Conservation (phyloP, 495 filamentous ascomycete species). For the Daldinia caldariorum region DNA sequence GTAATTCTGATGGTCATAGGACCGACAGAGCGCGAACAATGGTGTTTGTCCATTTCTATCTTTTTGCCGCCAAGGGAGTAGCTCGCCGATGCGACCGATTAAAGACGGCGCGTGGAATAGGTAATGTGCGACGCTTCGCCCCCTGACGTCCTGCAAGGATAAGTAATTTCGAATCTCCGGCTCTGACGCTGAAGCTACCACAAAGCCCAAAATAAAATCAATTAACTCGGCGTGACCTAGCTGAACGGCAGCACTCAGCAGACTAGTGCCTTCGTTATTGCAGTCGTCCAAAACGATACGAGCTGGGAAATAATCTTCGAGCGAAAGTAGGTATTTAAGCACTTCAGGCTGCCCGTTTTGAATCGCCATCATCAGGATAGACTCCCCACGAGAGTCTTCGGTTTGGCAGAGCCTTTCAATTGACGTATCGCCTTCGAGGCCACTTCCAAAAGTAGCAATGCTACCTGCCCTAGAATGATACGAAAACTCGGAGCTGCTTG, state of each 20-base stretch:
- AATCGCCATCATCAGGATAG: conserved; percentile 95
- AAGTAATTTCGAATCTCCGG: conserved; percentile 71
- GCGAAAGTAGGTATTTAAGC: conserved; percentile 78
- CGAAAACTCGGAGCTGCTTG: conserved; percentile 83
- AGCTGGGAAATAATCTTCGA: conserved; percentile 76
- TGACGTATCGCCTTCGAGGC: conserved; percentile 85
- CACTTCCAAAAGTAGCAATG: conserved; percentile 74
- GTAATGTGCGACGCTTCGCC: conserved; percentile 91
- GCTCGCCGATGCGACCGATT: conserved; percentile 74
- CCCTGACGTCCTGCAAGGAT: conserved; percentile 78
- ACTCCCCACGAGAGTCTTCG: conserved; percentile 82
- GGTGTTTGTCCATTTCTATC: conserved; percentile 98
- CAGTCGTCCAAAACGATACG: conserved; percentile 79
- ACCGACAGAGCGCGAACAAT: conserved; percentile 91
- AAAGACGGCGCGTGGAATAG: conserved; percentile 91
- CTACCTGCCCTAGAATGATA: conserved; percentile 79
- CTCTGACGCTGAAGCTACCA: conserved; percentile 52
- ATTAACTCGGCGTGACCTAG: conserved; percentile 78
- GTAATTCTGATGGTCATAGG: conserved; percentile 93
- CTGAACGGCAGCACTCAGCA: conserved; percentile 95
- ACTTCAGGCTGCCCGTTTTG: conserved; percentile 75
- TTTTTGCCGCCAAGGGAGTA: conserved; percentile 87
- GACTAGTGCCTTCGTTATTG: conserved; percentile 87
- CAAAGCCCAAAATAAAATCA: conserved; percentile 74
- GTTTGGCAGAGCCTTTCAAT: conserved; percentile 84